phyloP scores from a whole-genome alignment of 148 eudicot species.

The Polygonum aviculare region DNA sequence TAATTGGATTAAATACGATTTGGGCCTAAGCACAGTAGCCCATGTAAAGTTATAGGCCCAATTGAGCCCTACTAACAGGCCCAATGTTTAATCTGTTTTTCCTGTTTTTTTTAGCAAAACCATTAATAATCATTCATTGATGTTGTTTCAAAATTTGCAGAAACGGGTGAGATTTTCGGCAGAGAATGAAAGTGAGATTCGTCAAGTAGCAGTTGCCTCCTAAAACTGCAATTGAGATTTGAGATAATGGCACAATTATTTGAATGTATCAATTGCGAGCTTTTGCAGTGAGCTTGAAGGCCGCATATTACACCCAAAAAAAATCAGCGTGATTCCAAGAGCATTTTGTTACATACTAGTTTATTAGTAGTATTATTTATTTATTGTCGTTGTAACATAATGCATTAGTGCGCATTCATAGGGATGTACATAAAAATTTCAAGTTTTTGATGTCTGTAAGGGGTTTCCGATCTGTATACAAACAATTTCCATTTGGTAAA shows the following conservation, averaged over 20 bases:
- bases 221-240: slow-evolving; percentile 5
- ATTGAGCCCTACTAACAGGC: not conserved
- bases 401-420: not conserved
- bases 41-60: not conserved
- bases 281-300: not conserved
- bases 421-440: not conserved
- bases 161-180: slow-evolving; percentile 66
- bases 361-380: not conserved
- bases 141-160: slow-evolving; percentile 25
- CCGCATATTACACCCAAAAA: not conserved
- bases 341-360: not conserved
- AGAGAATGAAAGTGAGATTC: slow-evolving; percentile 43
- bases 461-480: not conserved
- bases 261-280: not conserved
- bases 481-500: not conserved
- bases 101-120: not conserved
- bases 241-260: not conserved
- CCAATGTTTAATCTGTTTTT: too few relatives aligned
- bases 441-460: not conserved
- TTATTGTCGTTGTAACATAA: not conserved
- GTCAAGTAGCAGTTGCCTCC: slow-evolving; percentile 31
- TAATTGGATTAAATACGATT: not conserved
- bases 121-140: not conserved
- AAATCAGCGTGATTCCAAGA: not conserved
- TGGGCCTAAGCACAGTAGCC: not conserved